Evolutionary conservation across 305 asterid genomes (phyloP).

Genomic region (Solanum hybrid): DNA sequence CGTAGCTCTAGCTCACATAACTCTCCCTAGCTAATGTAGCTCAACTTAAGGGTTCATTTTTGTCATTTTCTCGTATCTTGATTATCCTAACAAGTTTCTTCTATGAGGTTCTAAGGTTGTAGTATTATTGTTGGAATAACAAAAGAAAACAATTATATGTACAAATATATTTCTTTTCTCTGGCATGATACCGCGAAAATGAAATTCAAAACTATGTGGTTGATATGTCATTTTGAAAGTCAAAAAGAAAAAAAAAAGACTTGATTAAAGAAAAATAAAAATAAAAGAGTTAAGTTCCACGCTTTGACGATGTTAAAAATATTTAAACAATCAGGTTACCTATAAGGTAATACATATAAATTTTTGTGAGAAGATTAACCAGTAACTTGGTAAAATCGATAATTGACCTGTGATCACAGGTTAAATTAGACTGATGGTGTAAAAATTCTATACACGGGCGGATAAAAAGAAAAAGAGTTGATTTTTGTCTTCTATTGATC

Average conservation of each 20-base stretch:
- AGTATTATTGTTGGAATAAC: not conserved
- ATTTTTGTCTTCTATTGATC: not conserved
- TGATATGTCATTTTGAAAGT: not conserved
- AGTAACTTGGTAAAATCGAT: not conserved
- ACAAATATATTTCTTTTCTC: not conserved
- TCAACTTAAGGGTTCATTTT: not conserved
- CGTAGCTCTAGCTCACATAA: not conserved
- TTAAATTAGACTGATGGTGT: not conserved
- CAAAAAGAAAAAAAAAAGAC: not conserved
- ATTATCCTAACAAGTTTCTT: not conserved
- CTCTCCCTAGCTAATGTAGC: not conserved
- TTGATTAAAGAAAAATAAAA: not conserved
- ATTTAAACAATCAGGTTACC: not conserved
- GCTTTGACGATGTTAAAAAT: not conserved
- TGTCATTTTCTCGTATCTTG: not conserved
- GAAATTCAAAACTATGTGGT: not conserved
- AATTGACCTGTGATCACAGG: not conserved
- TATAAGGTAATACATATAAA: not conserved
- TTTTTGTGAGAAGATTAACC: not conserved
- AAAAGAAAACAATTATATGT: not conserved
- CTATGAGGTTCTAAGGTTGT: not conserved
- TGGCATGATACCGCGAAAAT: not conserved
- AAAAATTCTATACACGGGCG: not conserved
- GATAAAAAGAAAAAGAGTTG: not conserved
- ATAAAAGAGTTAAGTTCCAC: not conserved